A percentile compares a stretch with the other conserved stretches of the same genome.
These are phyloP conservation scores for Litchi chinensis DNA, from an alignment of 345 rosid species.

Conservation along the genomic window DNA sequence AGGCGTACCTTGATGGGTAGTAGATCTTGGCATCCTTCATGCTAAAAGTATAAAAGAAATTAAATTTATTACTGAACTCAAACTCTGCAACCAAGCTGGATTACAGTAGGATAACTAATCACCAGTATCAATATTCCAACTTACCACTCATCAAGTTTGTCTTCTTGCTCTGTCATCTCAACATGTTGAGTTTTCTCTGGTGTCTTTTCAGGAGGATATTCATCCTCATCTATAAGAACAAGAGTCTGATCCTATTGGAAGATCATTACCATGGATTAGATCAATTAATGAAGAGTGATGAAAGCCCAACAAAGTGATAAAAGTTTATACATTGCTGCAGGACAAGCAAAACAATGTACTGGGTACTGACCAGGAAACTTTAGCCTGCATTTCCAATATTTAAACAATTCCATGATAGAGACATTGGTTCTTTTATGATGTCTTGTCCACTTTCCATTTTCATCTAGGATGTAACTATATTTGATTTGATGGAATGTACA, in stretches of 20 bases:
- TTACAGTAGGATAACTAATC: not conserved
- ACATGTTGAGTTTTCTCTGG: constrained; percentile 40
- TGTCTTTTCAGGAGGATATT: constrained; percentile 41
- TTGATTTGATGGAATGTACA: not conserved
- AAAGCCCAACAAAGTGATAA: not conserved
- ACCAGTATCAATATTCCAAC: constrained; percentile 4
- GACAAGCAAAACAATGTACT: constrained; percentile 12
- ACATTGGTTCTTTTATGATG: not conserved
- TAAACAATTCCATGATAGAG: not conserved
- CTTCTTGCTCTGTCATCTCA: constrained; percentile 31
- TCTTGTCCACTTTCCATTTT: not conserved
- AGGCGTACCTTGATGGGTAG: constrained; percentile 75
- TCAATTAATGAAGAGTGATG: constrained; percentile 12
- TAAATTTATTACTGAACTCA: constrained; percentile 22
- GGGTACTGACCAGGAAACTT: not conserved
- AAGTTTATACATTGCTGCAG: not conserved
- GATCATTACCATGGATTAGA: constrained; percentile 11
- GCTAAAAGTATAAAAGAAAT: constrained; percentile 45
- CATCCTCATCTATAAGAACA: constrained; percentile 67
- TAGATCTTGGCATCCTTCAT: constrained; percentile 51
- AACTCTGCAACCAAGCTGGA: constrained; percentile 8
- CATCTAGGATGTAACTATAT: not conserved
- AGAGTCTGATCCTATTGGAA: constrained; percentile 50
- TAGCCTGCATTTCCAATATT: not conserved
- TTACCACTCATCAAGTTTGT: constrained; percentile 59